phyloP scores from a whole-genome alignment of 495 filamentous ascomycete species.

The Peziza echinospora region DNA sequence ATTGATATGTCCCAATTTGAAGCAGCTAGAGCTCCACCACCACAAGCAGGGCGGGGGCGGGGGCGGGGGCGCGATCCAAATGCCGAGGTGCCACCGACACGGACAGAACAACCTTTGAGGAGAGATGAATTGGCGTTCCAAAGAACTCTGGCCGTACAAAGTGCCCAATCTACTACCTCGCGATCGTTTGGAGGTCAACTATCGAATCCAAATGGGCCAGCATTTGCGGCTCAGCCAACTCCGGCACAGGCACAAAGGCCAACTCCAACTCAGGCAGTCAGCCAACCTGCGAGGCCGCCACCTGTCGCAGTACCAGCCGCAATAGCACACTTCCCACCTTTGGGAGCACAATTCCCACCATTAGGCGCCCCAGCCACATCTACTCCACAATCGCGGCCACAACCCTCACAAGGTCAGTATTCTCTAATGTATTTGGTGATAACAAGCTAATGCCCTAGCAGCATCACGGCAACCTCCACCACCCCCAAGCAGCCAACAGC shows the following conservation, averaged over 20 bases:
- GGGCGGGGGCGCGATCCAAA: slow-evolving; percentile 41
- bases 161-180: slow-evolving; percentile 51
- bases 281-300: slow-evolving; percentile 4
- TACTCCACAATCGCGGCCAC: neutral
- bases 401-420: neutral
- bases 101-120: slow-evolving; percentile 60
- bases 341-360: slow-evolving; percentile 8
- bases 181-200: slow-evolving; percentile 69
- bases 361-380: neutral
- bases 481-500: neutral
- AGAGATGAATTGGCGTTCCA: slow-evolving; percentile 85
- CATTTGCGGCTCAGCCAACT: slow-evolving; percentile 9
- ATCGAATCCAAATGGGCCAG: slow-evolving; percentile 25
- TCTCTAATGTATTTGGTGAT: slow-evolving; percentile 12
- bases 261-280: slow-evolving; percentile 3
- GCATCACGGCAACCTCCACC: too few species aligned
- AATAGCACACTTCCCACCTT: neutral
- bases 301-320: neutral
- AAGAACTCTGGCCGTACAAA: slow-evolving; percentile 76
- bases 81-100: slow-evolving; percentile 51
- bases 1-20: slow-evolving; percentile 80
- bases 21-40: slow-evolving; percentile 35
- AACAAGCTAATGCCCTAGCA: slow-evolving; percentile 12
- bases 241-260: slow-evolving; percentile 21
- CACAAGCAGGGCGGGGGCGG: slow-evolving; percentile 22